Percentiles rank a stretch among this genome's conserved stretches.
Evolutionary conservation across 2,329 filamentous ascomycete genomes (phyloP).

Genomic region (Trichoderma simmonsii): DNA sequence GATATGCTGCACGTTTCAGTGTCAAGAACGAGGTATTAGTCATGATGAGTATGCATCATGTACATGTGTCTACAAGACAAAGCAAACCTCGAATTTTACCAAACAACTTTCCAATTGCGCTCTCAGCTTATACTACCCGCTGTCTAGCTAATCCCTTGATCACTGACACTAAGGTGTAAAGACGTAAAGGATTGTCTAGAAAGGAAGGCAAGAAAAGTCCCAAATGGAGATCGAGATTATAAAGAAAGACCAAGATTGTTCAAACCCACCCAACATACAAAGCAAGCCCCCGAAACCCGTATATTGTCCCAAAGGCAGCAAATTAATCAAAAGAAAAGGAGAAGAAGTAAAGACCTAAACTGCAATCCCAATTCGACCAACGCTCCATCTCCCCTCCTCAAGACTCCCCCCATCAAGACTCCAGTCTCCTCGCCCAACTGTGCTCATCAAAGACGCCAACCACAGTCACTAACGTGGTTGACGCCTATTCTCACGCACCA

Average conservation of each 20-base stretch:
- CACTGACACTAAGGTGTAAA: not conserved
- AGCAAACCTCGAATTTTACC: not conserved
- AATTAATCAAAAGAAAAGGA: not conserved
- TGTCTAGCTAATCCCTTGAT: not conserved
- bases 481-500: not conserved
- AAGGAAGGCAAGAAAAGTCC: not conserved
- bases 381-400: not conserved
- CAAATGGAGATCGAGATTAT: not conserved
- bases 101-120: not conserved
- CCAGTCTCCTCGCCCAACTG: not conserved
- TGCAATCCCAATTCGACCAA: not conserved
- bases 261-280: not conserved
- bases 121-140: not conserved
- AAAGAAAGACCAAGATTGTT: not conserved
- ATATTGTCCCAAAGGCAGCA: not conserved
- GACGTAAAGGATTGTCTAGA: too few species aligned
- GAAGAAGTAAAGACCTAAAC: not conserved
- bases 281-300: fast-evolving
- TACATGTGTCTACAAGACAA: too few species aligned
- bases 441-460: not conserved
- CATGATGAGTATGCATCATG: too few species aligned
- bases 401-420: not conserved
- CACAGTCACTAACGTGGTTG: not conserved
- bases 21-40: too few species aligned
- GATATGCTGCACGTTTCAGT: too few species aligned